Evolutionary conservation across 1,139 yeast species (phyloP).

Genomic region (Debaryomyces fabryi): DNA sequence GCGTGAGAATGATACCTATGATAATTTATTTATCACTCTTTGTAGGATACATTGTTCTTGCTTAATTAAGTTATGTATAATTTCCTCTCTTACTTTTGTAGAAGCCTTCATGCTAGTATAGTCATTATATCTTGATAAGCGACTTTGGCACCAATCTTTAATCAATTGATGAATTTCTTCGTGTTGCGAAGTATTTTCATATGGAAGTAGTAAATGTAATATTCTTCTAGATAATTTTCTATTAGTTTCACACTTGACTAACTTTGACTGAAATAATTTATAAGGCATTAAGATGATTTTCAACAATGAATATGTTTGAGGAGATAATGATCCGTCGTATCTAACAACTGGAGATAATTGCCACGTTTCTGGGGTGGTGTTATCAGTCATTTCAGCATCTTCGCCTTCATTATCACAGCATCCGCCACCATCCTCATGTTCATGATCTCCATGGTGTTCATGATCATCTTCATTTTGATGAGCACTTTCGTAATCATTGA

Average conservation of each 20-base stretch:
- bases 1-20: not conserved
- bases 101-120: not conserved
- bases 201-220: slow-evolving; percentile 15
- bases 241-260: not conserved
- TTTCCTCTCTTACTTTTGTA: slow-evolving; percentile 12
- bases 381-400: slow-evolving; percentile 15
- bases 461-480: slow-evolving; percentile 18
- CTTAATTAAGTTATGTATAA: slow-evolving; percentile 16
- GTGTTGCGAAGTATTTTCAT: slow-evolving; percentile 10
- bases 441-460: slow-evolving; percentile 14
- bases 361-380: slow-evolving; percentile 32
- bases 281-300: slow-evolving; percentile 29
- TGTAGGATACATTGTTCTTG: slow-evolving; percentile 22
- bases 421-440: slow-evolving; percentile 17
- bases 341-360: slow-evolving; percentile 27
- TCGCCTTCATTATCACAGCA: slow-evolving; percentile 20
- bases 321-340: slow-evolving; percentile 27
- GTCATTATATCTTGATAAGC: slow-evolving; percentile 4
- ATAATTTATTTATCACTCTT: slow-evolving; percentile 9
- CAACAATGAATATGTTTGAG: slow-evolving; percentile 30
- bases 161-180: slow-evolving; percentile 19
- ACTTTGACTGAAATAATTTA: slow-evolving; percentile 21
- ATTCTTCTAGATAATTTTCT: slow-evolving; percentile 19
- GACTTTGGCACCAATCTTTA: slow-evolving; percentile 24
- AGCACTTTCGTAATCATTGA: slow-evolving; percentile 18